These are phyloP conservation scores for Xylaria sp. DNA, from an alignment of 495 filamentous ascomycete species.

Conservation along the genomic window DNA sequence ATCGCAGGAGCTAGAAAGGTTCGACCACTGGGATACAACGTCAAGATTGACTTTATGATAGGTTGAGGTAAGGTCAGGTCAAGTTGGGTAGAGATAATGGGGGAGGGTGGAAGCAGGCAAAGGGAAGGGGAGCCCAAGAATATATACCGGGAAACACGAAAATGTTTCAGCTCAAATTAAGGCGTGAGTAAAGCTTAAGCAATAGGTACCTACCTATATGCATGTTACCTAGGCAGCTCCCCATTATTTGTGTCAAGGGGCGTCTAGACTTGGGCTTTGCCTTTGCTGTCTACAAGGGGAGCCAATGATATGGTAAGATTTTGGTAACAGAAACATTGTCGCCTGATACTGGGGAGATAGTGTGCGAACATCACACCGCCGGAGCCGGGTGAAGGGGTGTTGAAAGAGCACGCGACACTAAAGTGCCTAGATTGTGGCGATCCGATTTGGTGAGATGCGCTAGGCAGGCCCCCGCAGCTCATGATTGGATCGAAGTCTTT, in stretches of 20 bases:
- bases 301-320: background rate
- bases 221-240: too few species aligned
- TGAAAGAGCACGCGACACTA: slow-evolving; percentile 14
- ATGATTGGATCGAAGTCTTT: background rate
- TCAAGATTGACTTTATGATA: background rate
- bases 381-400: background rate
- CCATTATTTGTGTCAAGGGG: slow-evolving; percentile 13
- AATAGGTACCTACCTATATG: background rate
- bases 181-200: background rate
- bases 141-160: slow-evolving; percentile 13
- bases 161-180: background rate
- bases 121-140: slow-evolving; percentile 9
- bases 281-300: background rate
- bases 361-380: background rate
- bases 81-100: background rate
- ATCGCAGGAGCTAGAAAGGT: background rate
- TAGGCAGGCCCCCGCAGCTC: background rate
- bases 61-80: slow-evolving; percentile 19
- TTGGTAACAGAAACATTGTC: slow-evolving; percentile 14
- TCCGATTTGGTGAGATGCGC: slow-evolving; percentile 1
- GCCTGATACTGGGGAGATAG: background rate
- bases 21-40: background rate
- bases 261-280: background rate
- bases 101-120: background rate
- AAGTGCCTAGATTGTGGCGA: slow-evolving; percentile 2